Evolutionary conservation across 768 basidiomycete species (phyloP).

Genomic region (Macrocybe gigantea): DNA sequence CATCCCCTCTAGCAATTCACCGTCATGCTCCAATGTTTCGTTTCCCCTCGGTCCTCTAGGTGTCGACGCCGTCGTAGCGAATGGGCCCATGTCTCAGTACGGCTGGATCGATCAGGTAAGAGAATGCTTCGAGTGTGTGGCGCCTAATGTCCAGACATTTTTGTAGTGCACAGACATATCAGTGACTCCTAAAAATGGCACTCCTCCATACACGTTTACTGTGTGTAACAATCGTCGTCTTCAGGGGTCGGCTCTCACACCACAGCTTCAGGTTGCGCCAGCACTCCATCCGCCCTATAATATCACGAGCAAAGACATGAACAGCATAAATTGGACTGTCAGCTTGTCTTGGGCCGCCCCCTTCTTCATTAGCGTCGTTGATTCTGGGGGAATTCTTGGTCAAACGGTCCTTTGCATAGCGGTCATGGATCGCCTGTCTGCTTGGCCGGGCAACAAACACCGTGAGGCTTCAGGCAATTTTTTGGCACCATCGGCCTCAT

Average conservation of each 20-base stretch:
- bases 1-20: conserved; percentile 33
- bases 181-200: conserved; percentile 48
- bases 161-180: conserved; percentile 53
- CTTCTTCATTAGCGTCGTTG: conserved; percentile 52
- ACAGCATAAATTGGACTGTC: conserved; percentile 54
- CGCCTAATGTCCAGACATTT: background rate
- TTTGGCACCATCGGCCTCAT: background rate
- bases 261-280: conserved; percentile 42
- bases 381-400: conserved; percentile 48
- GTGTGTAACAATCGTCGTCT: conserved; percentile 22
- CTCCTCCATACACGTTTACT: conserved; percentile 53
- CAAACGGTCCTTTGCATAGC: conserved; percentile 53
- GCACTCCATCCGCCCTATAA: conserved; percentile 57
- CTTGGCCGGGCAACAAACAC: conserved; percentile 23
- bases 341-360: conserved; percentile 43
- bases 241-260: background rate
- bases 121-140: background rate
- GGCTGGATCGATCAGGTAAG: conserved; percentile 54
- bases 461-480: conserved; percentile 9
- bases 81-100: conserved; percentile 50
- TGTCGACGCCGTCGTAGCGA: conserved; percentile 34
- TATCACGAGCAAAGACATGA: conserved; percentile 37
- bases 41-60: conserved; percentile 34
- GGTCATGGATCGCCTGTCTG: conserved; percentile 38
- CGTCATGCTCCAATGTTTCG: conserved; percentile 48